Conservation (phyloP, 2,329 filamentous ascomycete genomes). For the Teratosphaeriaceae sp. region DNA sequence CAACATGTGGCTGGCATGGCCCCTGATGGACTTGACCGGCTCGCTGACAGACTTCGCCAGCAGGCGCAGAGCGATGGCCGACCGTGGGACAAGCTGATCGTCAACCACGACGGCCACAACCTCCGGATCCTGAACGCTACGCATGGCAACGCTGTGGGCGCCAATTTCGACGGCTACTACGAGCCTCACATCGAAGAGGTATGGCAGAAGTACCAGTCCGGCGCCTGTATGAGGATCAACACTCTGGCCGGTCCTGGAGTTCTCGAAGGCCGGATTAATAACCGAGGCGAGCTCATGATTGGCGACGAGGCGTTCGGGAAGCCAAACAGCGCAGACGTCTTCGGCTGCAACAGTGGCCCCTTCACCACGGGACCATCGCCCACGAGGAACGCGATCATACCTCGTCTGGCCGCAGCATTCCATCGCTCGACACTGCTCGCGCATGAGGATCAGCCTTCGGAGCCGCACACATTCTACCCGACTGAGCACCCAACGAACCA, state of each 20-base stretch:
- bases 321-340: conserved; percentile 58
- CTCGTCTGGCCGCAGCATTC: conserved; percentile 69
- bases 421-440: conserved; percentile 64
- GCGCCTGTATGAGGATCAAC: conserved; percentile 49
- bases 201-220: conserved; percentile 43
- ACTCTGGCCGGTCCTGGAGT: conserved; percentile 57
- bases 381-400: conserved; percentile 56
- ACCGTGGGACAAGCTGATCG: conserved; percentile 58
- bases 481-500: conserved; percentile 44
- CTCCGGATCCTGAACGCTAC: conserved; percentile 42
- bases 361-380: conserved; percentile 44
- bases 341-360: conserved; percentile 60
- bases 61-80: conserved; percentile 52
- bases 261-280: conserved; percentile 44
- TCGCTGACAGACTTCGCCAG: conserved; percentile 49
- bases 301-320: conserved; percentile 46
- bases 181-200: conserved; percentile 47
- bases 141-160: conserved; percentile 41
- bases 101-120: conserved; percentile 33
- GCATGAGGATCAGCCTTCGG: conserved; percentile 33
- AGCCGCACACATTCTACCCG: conserved; percentile 28
- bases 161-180: conserved; percentile 49
- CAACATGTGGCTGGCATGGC: conserved; percentile 55
- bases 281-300: conserved; percentile 37
- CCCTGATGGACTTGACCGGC: conserved; percentile 48